These are phyloP conservation scores for Volvariella surrecta DNA, from an alignment of 1,284 basidiomycete genomes.

Conservation along the genomic window DNA sequence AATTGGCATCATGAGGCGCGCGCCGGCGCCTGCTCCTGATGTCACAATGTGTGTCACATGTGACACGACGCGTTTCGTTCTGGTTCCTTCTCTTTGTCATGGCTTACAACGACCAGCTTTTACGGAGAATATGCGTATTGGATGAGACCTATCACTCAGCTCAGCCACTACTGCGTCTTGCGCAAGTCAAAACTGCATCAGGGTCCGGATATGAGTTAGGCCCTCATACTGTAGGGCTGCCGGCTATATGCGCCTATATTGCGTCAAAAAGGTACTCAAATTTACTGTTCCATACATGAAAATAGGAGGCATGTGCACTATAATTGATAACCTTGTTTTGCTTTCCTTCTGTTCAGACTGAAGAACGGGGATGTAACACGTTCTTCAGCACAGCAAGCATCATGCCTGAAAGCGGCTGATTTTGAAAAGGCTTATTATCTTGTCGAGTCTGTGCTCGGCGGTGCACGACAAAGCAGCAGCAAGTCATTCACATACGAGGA, in stretches of 20 bases:
- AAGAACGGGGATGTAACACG: conserved; percentile 21
- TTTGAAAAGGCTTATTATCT: conserved; percentile 21
- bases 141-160: conserved; percentile 18
- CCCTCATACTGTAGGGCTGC: conserved; percentile 17
- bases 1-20: no score
- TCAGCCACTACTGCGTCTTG: conserved; percentile 14
- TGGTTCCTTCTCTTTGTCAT: not conserved
- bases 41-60: no score
- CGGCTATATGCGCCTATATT: conserved; percentile 24
- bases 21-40: no score
- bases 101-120: not conserved
- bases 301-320: no score
- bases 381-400: conserved; percentile 21
- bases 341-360: conserved; percentile 13
- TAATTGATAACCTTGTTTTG: not conserved
- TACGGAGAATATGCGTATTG: not conserved
- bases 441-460: conserved; percentile 18
- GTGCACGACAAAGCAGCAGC: conserved; percentile 11
- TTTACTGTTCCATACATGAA: no score
- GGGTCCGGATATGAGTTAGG: conserved; percentile 23
- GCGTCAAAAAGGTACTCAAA: conserved; percentile 21
- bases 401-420: conserved; percentile 23
- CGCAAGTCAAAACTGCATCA: conserved; percentile 18
- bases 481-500: conserved; percentile 10
- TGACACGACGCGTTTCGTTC: not conserved